Conservation (phyloP, 495 filamentous ascomycete species). For the Penicillium antarcticum region DNA sequence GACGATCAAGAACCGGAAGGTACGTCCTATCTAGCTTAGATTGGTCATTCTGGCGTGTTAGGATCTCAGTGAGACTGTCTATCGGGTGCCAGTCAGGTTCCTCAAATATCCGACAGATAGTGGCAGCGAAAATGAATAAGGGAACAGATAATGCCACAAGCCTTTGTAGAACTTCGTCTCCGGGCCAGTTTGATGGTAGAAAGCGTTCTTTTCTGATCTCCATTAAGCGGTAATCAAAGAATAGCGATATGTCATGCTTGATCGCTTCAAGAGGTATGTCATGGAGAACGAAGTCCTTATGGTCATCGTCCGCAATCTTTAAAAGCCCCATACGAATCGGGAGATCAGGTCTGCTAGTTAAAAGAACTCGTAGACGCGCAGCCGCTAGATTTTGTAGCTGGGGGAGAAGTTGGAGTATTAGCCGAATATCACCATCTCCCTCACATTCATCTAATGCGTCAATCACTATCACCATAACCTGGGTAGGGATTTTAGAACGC, state of each 20-base stretch:
- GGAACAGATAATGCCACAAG: background rate
- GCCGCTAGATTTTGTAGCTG: too few relatives aligned
- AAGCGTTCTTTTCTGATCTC: slow-evolving; percentile 6
- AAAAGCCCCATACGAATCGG: too few relatives aligned
- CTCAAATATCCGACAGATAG: background rate
- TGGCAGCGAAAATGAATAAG: slow-evolving; percentile 7
- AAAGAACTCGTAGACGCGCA: too few relatives aligned
- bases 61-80: background rate
- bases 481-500: too few relatives aligned
- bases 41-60: slow-evolving; percentile 1
- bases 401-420: too few relatives aligned
- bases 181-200: slow-evolving; percentile 33
- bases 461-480: too few relatives aligned
- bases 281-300: slow-evolving; percentile 23
- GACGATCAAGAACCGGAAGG: background rate
- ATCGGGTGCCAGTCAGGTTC: background rate
- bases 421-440: too few relatives aligned
- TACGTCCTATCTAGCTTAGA: background rate
- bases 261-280: slow-evolving; percentile 12
- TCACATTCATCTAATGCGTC: too few relatives aligned
- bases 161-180: background rate
- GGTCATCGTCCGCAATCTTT: slow-evolving; percentile 1
- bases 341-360: too few relatives aligned
- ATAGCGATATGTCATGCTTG: slow-evolving; percentile 21
- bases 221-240: slow-evolving; percentile 16